Percentiles rank a stretch among this genome's conserved stretches.
Evolutionary conservation across 2,329 filamentous ascomycete species (phyloP).

Genomic region (Monosporascus sp.): DNA sequence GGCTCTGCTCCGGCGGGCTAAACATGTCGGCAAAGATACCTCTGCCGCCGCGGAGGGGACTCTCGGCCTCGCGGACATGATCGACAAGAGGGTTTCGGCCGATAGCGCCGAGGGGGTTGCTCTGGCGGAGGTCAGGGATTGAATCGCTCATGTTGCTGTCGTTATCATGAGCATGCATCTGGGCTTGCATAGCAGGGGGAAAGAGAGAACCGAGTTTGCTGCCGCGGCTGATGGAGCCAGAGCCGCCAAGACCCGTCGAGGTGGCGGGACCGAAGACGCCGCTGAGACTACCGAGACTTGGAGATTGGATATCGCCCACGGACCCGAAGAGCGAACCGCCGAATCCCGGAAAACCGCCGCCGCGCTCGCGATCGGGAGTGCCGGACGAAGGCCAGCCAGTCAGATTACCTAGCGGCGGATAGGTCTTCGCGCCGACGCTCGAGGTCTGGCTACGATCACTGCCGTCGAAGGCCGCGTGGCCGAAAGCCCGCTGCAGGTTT

Average conservation of each 20-base stretch:
- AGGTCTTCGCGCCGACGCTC: conserved; percentile 74
- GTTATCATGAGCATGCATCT: conserved; percentile 73
- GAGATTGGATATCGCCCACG: conserved; percentile 73
- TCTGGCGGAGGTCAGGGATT: conserved; percentile 53
- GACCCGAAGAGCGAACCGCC: conserved; percentile 77
- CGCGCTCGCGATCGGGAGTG: conserved; percentile 62
- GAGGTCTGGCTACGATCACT: conserved; percentile 92
- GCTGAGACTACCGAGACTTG: conserved; percentile 60
- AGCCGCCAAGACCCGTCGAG: conserved; percentile 45
- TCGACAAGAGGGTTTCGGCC: conserved; percentile 55
- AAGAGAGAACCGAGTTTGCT: conserved; percentile 87
- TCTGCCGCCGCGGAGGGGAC: conserved; percentile 50
- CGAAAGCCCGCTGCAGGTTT: conserved; percentile 39
- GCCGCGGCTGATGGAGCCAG: conserved; percentile 65
- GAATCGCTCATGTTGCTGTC: conserved; percentile 48
- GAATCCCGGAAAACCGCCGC: conserved; percentile 53
- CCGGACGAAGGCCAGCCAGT: conserved; percentile 60
- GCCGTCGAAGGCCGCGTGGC: conserved; percentile 51
- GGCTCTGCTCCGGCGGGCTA: conserved; percentile 28
- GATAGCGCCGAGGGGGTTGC: conserved; percentile 60
- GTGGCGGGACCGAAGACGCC: conserved; percentile 63
- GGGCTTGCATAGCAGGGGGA: conserved; percentile 81
- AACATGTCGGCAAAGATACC: conserved; percentile 53
- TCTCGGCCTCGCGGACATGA: conserved; percentile 52
- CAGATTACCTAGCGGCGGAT: conserved; percentile 56